Evolutionary conservation across 1,284 basidiomycete species (phyloP).

Genomic region (Tylopilus sp.): DNA sequence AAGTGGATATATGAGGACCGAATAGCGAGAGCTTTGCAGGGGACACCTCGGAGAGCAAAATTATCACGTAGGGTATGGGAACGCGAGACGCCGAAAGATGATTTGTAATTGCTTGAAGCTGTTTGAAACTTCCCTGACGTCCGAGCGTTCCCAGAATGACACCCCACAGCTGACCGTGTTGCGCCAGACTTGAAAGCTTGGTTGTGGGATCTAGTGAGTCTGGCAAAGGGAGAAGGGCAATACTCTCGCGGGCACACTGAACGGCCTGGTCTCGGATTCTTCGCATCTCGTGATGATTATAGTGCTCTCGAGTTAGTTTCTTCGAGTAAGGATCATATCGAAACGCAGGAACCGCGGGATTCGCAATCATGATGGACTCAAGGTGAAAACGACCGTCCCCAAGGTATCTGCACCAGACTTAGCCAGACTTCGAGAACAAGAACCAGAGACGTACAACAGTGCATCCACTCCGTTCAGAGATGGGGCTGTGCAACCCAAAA

Average conservation of each 20-base stretch:
- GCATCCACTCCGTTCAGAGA: conserved; percentile 79
- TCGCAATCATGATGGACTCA: conserved; percentile 99
- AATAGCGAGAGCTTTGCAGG: conserved; percentile 92
- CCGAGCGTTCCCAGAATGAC: conserved; percentile 96
- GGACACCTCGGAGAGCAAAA: conserved; percentile 93
- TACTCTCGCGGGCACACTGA: conserved; percentile 64
- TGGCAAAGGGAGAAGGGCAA: conserved; percentile 38
- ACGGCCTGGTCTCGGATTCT: conserved; percentile 76
- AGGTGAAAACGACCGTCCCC: conserved; percentile 98
- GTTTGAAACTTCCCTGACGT: conserved; percentile 89
- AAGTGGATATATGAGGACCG: conserved; percentile 76
- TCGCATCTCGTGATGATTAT: conserved; percentile 90
- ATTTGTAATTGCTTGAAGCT: conserved; percentile 82
- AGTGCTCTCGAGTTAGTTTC: conserved; percentile 90
- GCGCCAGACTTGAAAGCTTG: background rate
- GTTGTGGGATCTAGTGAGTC: background rate
- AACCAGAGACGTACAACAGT: conserved; percentile 61
- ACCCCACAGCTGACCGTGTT: conserved; percentile 65
- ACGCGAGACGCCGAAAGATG: conserved; percentile 56
- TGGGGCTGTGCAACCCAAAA: conserved; percentile 96
- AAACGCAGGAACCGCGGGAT: conserved; percentile 94
- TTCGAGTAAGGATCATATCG: conserved; percentile 99
- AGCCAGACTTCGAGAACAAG: conserved; percentile 11
- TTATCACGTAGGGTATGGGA: conserved; percentile 79
- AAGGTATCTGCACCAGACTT: conserved; percentile 71